Conservation (phyloP, 2,329 filamentous ascomycete species). For the Nothophaeocryptopus gaeumannii region DNA sequence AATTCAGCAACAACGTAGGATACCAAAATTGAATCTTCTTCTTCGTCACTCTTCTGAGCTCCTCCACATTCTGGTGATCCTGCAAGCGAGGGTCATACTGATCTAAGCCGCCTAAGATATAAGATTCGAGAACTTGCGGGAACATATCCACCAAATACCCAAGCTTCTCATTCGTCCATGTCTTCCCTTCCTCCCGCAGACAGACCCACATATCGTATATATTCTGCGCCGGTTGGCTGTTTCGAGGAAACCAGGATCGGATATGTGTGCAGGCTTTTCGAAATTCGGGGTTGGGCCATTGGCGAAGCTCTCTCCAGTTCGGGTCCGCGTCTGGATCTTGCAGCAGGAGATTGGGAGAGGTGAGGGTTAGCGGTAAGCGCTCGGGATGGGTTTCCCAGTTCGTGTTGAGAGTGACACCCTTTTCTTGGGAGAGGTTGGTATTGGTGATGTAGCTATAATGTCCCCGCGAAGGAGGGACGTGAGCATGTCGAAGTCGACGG, state of each 20-base stretch:
- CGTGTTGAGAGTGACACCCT: conserved; percentile 56
- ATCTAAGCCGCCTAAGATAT: conserved; percentile 34
- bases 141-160: conserved; percentile 68
- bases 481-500: conserved; percentile 18
- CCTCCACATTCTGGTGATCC: conserved; percentile 15
- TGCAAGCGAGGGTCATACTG: conserved; percentile 32
- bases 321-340: conserved; percentile 41
- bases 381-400: conserved; percentile 52
- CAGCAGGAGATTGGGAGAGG: conserved; percentile 39
- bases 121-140: conserved; percentile 60
- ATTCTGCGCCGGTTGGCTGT: conserved; percentile 41
- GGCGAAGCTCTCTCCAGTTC: conserved; percentile 46
- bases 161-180: conserved; percentile 62
- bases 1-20: conserved; percentile 69
- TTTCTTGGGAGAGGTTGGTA: conserved; percentile 58
- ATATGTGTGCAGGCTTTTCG: conserved; percentile 52
- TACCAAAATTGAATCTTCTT: conserved; percentile 60
- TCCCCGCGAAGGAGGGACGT: conserved; percentile 4
- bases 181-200: conserved; percentile 57
- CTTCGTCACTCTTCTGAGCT: conserved; percentile 30
- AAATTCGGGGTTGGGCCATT: conserved; percentile 47
- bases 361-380: conserved; percentile 33
- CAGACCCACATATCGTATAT: conserved; percentile 66
- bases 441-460: conserved; percentile 59
- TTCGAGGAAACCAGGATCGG: conserved; percentile 52